Percentiles rank a stretch among this genome's conserved stretches.
Conservation (phyloP, 2,329 filamentous ascomycete species). For the Aaosphaeria pasadenensis region DNA sequence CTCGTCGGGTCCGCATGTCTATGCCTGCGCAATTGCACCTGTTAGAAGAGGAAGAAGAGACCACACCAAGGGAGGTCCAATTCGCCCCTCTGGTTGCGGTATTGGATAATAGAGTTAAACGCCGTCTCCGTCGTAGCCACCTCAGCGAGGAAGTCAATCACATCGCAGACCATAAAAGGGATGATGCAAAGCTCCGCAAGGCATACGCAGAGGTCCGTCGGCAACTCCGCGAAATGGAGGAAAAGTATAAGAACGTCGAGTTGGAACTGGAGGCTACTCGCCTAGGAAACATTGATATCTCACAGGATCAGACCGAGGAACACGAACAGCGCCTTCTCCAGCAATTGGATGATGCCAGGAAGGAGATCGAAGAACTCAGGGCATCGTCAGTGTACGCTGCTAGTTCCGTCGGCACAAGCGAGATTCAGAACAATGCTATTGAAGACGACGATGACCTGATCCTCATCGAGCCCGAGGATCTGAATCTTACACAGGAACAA, state of each 20-base stretch:
- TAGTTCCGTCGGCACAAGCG: conserved; percentile 17
- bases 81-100: conserved; percentile 33
- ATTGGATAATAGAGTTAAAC: conserved; percentile 30
- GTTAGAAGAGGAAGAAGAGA: conserved; percentile 22
- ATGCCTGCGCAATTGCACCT: conserved; percentile 33
- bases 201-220: conserved; percentile 34
- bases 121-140: conserved; percentile 40
- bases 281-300: conserved; percentile 37
- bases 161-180: conserved; percentile 36
- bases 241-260: conserved; percentile 36
- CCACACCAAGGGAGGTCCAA: conserved; percentile 24
- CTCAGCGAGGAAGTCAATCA: conserved; percentile 41
- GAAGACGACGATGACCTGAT: conserved; percentile 29
- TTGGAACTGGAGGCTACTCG: conserved; percentile 34
- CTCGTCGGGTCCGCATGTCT: conserved; percentile 30
- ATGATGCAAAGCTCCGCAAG: conserved; percentile 28
- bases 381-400: conserved; percentile 29
- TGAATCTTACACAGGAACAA: conserved; percentile 27
- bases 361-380: conserved; percentile 35
- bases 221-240: conserved; percentile 37
- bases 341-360: conserved; percentile 18
- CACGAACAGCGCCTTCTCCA: conserved; percentile 29
- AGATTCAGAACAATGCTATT: conserved; percentile 8
- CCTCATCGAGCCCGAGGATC: conserved; percentile 32
- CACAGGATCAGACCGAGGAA: conserved; percentile 31